Evolutionary conservation across 2,329 filamentous ascomycete genomes (phyloP), one percentile per base, ranked within the genome.

Genomic region (Paraconiothyrium brasiliense): DNA sequence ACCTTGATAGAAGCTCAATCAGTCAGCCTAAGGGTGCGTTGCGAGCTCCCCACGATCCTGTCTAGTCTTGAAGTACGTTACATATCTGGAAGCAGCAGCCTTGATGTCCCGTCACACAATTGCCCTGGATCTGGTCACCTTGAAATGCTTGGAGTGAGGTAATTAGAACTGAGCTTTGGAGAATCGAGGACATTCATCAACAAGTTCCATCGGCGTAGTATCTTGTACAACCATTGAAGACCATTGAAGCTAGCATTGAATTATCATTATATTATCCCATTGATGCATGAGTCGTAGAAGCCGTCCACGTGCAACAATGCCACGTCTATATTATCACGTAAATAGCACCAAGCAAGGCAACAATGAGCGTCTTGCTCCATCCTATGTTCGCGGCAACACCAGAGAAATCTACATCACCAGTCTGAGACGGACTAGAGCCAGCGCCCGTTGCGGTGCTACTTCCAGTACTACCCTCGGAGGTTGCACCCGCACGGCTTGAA

Each of bases 191-290:
- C 6, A 30, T 4, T 4, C 6, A 30, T 30, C 27, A 30, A 30
- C 27, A 30, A 4, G 27, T 30, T 30, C 6, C 27, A 30, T 30
- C 2, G 16, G 39, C 39, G n/a, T 7, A 4, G 4, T 5, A 7
- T 41, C 5, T 41, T 41, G 3, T 16, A 41, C 39, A 8, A 6
- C 3, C 11, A 2, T 7, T 41, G 20, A 20, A 20, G 20, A 20
- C 20, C 20, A n/a, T n/a, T 20, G 16, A n/a, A 41, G 39, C 43
- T 11, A 24, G 4, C 20, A 46, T 46, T 30, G 8, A 24, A 46
- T 46, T 46, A 46, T 48, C 54, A 46, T 46, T 48, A 56, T n/a
- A 48, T 56, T 37, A 47, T 24, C 41, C 9, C 24, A 27, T 34
- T 10, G 24, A 35, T 46, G 24, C 41, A 24, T 22, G 54, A 14